phyloP scores from a whole-genome alignment of 257 asterid species.

The Fraxinus anomala region DNA sequence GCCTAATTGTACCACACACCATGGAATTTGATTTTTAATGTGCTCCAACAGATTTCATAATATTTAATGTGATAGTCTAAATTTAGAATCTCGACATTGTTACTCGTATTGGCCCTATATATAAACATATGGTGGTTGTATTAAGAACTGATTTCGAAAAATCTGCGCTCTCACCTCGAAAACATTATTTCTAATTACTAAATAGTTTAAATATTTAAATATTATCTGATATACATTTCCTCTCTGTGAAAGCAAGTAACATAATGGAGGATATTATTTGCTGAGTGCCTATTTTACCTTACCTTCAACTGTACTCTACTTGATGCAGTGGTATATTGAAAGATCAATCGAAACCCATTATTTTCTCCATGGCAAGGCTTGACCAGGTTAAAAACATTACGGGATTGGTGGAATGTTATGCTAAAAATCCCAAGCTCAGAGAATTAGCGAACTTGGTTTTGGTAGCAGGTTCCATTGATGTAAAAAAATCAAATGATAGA shows the following conservation, averaged over 20 bases:
- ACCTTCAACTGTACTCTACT: slow-evolving; percentile 13
- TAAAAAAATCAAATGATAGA: slow-evolving; percentile 73
- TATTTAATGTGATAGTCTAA: neutral
- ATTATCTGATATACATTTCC: neutral
- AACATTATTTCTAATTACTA: neutral
- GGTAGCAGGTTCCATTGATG: slow-evolving; percentile 85
- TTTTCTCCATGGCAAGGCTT: slow-evolving; percentile 99
- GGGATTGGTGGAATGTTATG: slow-evolving; percentile 88
- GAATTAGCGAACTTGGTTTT: slow-evolving; percentile 83
- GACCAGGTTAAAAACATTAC: slow-evolving; percentile 89
- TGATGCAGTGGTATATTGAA: slow-evolving; percentile 64
- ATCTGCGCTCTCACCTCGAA: neutral
- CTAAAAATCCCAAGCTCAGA: slow-evolving; percentile 64
- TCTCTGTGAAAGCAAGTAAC: neutral
- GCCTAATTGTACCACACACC: neutral
- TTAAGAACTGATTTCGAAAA: neutral
- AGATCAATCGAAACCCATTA: slow-evolving; percentile 79
- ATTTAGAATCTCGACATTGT: neutral
- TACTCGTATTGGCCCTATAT: neutral
- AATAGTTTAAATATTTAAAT: neutral
- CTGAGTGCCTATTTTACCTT: neutral
- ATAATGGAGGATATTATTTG: neutral
- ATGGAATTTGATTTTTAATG: neutral
- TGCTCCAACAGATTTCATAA: neutral
- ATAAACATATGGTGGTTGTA: neutral